Evolutionary conservation across 495 filamentous ascomycete genomes (phyloP).

Genomic region (Aspergillus biplanus): DNA sequence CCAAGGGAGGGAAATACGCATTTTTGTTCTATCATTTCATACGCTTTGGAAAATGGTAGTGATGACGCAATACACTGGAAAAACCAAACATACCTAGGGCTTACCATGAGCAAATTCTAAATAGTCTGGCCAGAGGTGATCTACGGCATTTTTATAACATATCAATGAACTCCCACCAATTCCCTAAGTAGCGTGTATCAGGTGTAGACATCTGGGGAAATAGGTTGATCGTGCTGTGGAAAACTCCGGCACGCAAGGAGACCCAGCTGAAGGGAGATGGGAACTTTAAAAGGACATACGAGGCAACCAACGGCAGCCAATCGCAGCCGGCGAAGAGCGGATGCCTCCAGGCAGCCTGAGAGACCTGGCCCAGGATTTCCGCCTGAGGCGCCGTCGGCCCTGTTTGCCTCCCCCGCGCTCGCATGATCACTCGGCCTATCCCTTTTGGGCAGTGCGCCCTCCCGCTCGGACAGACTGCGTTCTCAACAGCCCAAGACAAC

Average conservation of each 20-base stretch:
- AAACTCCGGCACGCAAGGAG: not conserved
- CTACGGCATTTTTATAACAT: not conserved
- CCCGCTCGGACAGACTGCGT: constrained; percentile 10
- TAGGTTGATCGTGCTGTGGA: not conserved
- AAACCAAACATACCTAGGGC: constrained; percentile 4
- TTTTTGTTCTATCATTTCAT: constrained; percentile 12
- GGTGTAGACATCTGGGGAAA: no score
- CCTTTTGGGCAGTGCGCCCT: constrained; percentile 30
- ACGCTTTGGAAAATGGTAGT: not conserved
- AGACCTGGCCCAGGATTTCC: constrained; percentile 12
- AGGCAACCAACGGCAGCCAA: not conserved
- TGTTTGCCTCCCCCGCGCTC: constrained; percentile 47
- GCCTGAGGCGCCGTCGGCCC: constrained; percentile 24
- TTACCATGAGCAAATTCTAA: not conserved
- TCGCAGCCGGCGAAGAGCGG: not conserved
- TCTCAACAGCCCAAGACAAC: constrained; percentile 7
- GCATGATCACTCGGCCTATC: constrained; percentile 43
- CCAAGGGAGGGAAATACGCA: constrained; percentile 9
- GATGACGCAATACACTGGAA: constrained; percentile 25
- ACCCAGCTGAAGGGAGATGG: not conserved
- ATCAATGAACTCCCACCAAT: not conserved
- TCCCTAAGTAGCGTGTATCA: no score
- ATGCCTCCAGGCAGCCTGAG: not conserved
- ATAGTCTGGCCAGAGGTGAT: not conserved
- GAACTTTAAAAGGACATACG: not conserved